phyloP scores from a whole-genome alignment of 192 early-diverging fungal species.

The Dissophora ornata region DNA sequence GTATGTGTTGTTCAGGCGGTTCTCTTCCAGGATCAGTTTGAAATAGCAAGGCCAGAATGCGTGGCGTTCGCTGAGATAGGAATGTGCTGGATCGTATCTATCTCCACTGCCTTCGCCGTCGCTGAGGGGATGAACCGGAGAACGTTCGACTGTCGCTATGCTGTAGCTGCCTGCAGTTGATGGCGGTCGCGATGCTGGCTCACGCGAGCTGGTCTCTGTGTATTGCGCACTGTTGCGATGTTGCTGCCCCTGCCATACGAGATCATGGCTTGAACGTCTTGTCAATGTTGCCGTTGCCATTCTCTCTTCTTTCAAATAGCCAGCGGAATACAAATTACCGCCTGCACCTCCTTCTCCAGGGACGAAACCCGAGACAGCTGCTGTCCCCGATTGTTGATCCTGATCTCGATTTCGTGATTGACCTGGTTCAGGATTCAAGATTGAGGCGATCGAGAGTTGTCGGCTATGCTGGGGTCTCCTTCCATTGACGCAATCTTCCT shows the following conservation, averaged over 20 bases:
- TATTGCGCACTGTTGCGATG: not conserved
- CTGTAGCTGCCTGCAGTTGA: not conserved
- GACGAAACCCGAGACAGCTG: not conserved
- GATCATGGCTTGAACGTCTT: not conserved
- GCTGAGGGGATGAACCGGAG: not conserved
- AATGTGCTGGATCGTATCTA: slow-evolving; percentile 7
- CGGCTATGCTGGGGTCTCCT: slow-evolving; percentile 31
- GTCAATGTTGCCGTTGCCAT: not conserved
- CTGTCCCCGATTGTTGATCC: not conserved
- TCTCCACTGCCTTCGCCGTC: not conserved
- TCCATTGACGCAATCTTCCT: not conserved
- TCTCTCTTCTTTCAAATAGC: slow-evolving; percentile 9
- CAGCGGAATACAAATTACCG: slow-evolving; percentile 2
- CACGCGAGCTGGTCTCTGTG: not conserved
- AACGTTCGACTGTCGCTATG: not conserved
- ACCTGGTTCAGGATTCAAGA: slow-evolving; percentile 35
- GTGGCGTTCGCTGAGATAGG: slow-evolving; percentile 23
- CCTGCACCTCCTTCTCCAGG: not conserved
- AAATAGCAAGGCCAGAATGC: slow-evolving; percentile 42
- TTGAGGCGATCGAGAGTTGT: slow-evolving; percentile 46
- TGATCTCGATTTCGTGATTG: not conserved
- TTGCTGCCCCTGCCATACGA: not conserved
- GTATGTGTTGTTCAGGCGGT: not conserved
- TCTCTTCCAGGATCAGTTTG: slow-evolving; percentile 23
- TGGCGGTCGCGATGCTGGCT: not conserved